Evolutionary conservation across 1,139 yeast genomes (phyloP).

Genomic region (Saccharomycopsis hybrid): DNA sequence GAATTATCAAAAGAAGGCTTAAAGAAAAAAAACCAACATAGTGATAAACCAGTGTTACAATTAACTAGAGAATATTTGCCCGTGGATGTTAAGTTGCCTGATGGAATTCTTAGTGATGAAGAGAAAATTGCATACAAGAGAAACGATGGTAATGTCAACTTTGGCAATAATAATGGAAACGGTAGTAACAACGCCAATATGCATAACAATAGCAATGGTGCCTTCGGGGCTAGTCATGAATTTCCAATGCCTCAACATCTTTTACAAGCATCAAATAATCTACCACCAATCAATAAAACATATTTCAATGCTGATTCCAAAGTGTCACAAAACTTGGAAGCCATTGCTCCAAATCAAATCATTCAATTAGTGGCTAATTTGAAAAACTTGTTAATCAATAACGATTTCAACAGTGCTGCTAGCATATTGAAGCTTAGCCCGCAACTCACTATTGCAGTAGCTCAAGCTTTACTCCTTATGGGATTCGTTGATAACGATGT

Average conservation of each 20-base stretch:
- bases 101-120: slow-evolving; percentile 35
- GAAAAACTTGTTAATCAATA: slow-evolving; percentile 44
- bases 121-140: slow-evolving; percentile 15
- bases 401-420: slow-evolving; percentile 43
- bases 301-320: slow-evolving; percentile 24
- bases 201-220: slow-evolving; percentile 16
- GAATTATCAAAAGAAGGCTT: slow-evolving; percentile 60
- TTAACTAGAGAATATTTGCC: slow-evolving; percentile 44
- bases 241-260: slow-evolving; percentile 17
- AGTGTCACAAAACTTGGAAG: slow-evolving; percentile 48
- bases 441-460: slow-evolving; percentile 54
- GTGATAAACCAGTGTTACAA: slow-evolving; percentile 34
- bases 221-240: slow-evolving; percentile 4
- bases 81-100: slow-evolving; percentile 48
- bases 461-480: slow-evolving; percentile 71
- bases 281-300: slow-evolving; percentile 12
- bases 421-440: slow-evolving; percentile 52
- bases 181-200: slow-evolving; percentile 21
- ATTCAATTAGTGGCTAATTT: slow-evolving; percentile 61
- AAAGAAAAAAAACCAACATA: slow-evolving; percentile 32
- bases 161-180: slow-evolving; percentile 2
- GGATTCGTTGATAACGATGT: slow-evolving; percentile 65
- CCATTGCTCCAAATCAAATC: slow-evolving; percentile 62
- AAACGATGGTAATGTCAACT: background rate
- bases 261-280: slow-evolving; percentile 8